Percentiles rank a stretch among this genome's conserved stretches.
Conservation (phyloP, 352 stramenopile genomes). For the Globisporangium viniferum region DNA sequence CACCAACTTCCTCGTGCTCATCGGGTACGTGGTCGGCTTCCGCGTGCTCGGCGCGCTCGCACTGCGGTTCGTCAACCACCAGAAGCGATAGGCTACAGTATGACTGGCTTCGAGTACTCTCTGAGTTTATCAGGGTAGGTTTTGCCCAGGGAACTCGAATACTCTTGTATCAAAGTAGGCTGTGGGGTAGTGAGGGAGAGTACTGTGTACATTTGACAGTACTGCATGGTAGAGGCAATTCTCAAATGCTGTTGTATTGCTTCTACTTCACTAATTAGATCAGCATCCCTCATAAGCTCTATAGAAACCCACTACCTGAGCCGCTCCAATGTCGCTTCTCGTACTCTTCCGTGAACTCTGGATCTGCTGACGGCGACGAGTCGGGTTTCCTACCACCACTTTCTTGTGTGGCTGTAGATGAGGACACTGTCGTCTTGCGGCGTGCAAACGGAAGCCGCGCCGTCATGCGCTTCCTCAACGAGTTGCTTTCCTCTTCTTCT, state of each 20-base stretch:
- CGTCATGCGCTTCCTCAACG: slow-evolving; percentile 5
- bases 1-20: too few species aligned
- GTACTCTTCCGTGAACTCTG: slow-evolving; percentile 30
- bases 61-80: not conserved
- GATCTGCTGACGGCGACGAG: not conserved
- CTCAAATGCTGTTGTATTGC: too few species aligned
- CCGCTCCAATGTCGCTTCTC: slow-evolving; percentile 41
- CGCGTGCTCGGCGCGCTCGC: too few species aligned
- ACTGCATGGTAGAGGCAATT: too few species aligned
- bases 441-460: slow-evolving; percentile 8
- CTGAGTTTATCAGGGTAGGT: not conserved
- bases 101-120: not conserved
- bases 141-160: not conserved
- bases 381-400: not conserved
- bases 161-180: too few species aligned
- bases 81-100: not conserved
- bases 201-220: too few species aligned
- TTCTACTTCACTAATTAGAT: not conserved
- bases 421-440: not conserved
- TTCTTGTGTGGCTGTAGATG: not conserved
- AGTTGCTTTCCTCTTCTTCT: not conserved
- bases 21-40: too few species aligned
- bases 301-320: slow-evolving; percentile 40
- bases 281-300: not conserved
- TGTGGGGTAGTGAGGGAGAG: too few species aligned